Percentiles rank a stretch among this genome's conserved stretches.
Conservation (phyloP, 179 eudicot genomes). For the Gypsophila paniculata region DNA sequence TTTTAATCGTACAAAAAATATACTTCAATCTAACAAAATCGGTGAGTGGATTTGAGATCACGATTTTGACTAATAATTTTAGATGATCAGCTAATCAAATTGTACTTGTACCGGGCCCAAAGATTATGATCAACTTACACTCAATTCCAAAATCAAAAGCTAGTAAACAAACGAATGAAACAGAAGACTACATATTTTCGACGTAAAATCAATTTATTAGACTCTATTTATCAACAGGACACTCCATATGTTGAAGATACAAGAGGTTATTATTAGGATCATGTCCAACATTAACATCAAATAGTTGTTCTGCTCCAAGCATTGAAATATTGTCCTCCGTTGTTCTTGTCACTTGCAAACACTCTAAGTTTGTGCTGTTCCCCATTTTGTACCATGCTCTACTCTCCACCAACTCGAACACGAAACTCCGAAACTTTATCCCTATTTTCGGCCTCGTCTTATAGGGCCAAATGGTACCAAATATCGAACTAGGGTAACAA, state of each 20-base stretch:
- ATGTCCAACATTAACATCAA: conserved; percentile 10
- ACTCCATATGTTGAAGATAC: not conserved
- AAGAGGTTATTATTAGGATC: conserved; percentile 13
- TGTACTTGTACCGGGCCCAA: no score
- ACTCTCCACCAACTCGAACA: not conserved
- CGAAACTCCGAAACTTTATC: not conserved
- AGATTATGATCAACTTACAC: no score
- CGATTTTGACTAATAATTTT: no score
- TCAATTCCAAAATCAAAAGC: no score
- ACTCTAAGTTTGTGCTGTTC: not conserved
- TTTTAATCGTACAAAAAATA: no score
- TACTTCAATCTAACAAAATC: no score
- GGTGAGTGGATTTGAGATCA: no score
- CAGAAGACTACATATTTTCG: no score
- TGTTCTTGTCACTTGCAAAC: not conserved
- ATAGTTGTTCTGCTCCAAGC: not conserved
- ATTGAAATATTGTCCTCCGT: not conserved
- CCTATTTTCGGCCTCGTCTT: not conserved
- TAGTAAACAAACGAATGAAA: no score
- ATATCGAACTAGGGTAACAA: not conserved
- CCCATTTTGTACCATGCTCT: not conserved
- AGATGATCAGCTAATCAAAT: no score
- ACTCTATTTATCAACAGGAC: not conserved
- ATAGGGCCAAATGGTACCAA: not conserved
- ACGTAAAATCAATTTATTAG: no score